Evolutionary conservation across 164 flowering plant genomes (phyloP), one percentile per base, ranked within the genome.

Genomic region (Umbellularia californica): DNA sequence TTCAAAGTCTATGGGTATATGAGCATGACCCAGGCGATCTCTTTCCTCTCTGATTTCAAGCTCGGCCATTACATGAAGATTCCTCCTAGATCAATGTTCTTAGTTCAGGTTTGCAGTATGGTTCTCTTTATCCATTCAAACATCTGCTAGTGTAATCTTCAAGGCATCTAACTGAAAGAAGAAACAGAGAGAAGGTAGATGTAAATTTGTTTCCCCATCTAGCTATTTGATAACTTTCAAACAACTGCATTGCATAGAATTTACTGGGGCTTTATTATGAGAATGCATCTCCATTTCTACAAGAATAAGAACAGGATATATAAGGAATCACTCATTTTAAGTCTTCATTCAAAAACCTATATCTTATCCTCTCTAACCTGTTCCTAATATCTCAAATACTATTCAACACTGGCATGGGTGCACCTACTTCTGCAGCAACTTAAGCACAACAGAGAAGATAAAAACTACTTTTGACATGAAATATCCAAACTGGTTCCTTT

Each of bases 11-110:
- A 86, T 58, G 93, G 95, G 1, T 89, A 87, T 68, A 91, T 89
- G 58, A 90, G 95, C 83, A 89, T 88, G 93, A 14, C 82, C 9
- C 93, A 91, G 50, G 95, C 95, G 1, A 73, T 89, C 65, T 82
- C 92, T 68, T 91, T 89, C 77, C 92, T 91, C 67, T 75, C 28
- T 68, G 96, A 91, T 79, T 90, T 91, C 86, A 91, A 91, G 84
- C 83, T 91, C 0, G 96, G 96, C 22, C 96, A 91, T 75, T 89
- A 91, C 87, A 89, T 91, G 96, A 91, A 91, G 79, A 88, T 91
- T 24, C 93, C 93, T 12, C 92, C 96, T 11, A 82, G 88, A 70
- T 87, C 92, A 25, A 91, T 91, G 96, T 91, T 90, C 78, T 47
- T 90, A 17, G 91, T 87, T 71, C 91, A 90, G 91, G 91, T 88